Conservation (phyloP, 805 yeast species). For the Suhomyces prunicola region DNA sequence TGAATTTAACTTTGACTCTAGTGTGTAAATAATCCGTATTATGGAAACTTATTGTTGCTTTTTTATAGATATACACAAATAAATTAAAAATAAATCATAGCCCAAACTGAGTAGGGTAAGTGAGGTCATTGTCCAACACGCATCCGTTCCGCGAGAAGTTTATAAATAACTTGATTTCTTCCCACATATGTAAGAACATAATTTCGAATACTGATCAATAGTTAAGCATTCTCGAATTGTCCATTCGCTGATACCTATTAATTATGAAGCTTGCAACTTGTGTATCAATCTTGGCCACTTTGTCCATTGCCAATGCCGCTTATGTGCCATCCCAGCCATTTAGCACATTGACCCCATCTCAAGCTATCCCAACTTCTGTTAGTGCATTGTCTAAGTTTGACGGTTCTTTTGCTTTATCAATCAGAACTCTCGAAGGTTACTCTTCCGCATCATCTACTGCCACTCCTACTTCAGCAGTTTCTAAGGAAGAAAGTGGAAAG, state of each 20-base stretch:
- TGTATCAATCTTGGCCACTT: constrained; percentile 4
- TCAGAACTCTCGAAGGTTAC: constrained; percentile 32
- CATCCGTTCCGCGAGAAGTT: not conserved
- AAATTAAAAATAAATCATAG: constrained; percentile 3
- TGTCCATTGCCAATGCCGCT: constrained; percentile 17
- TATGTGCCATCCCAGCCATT: constrained; percentile 25
- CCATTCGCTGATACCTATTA: not conserved
- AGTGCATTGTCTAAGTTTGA: constrained; percentile 24
- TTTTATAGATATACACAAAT: not conserved
- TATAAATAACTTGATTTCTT: not conserved
- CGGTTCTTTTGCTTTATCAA: constrained; percentile 33
- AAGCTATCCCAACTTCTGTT: constrained; percentile 18
- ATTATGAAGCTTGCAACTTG: constrained; percentile 1
- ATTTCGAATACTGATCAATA: not conserved
- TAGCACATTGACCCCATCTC: constrained; percentile 31
- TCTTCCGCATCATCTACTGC: constrained; percentile 37
- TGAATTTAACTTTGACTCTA: not conserved
- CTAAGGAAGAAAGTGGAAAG: constrained; percentile 9
- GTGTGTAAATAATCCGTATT: not conserved
- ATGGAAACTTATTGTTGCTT: not conserved
- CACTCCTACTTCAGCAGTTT: constrained; percentile 23
- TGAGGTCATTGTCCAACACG: not conserved
- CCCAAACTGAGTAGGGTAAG: not conserved
- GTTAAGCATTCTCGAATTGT: not conserved
- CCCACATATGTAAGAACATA: not conserved